Conservation (phyloP, 1,284 basidiomycete species). For the Spongiforma sp. region DNA sequence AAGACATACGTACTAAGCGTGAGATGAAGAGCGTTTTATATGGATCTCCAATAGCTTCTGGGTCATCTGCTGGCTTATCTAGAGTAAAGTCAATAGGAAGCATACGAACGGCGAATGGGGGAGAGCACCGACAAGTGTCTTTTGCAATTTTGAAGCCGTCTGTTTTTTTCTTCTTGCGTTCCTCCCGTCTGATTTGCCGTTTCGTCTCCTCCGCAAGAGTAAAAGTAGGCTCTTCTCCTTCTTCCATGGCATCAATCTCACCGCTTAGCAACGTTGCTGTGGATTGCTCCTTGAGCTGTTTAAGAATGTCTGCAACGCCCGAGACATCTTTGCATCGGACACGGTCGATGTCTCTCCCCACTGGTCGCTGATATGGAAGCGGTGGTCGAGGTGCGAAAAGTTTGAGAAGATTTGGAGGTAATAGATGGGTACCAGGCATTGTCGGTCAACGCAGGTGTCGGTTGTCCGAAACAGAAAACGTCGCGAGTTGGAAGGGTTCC, state of each 20-base stretch:
- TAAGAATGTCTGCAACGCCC: constrained; percentile 78
- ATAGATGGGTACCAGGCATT: constrained; percentile 86
- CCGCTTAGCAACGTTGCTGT: constrained; percentile 69
- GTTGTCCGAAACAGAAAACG: constrained; percentile 14
- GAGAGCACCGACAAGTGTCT: constrained; percentile 71
- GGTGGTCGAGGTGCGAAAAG: constrained; percentile 93
- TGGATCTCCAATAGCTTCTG: constrained; percentile 95
- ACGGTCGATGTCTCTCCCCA: constrained; percentile 82
- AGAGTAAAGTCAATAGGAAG: constrained; percentile 22
- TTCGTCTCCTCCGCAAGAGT: constrained; percentile 82
- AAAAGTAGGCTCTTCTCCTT: constrained; percentile 79
- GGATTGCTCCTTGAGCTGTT: constrained; percentile 77
- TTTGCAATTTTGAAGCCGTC: constrained; percentile 85
- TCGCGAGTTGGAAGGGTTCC: constrained; percentile 3
- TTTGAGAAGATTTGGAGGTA: constrained; percentile 93
- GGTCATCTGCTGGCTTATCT: constrained; percentile 92
- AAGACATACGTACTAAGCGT: constrained; percentile 66
- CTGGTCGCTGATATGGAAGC: constrained; percentile 82
- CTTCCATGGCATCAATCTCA: constrained; percentile 69
- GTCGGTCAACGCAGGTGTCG: constrained; percentile 20
- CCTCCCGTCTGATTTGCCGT: constrained; percentile 78
- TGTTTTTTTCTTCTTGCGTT: constrained; percentile 77
- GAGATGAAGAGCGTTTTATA: constrained; percentile 99
- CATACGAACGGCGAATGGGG: constrained; percentile 2
- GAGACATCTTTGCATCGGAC: constrained; percentile 71